A percentile compares a stretch with the other conserved stretches of the same genome.
phyloP scores from a whole-genome alignment of 2,329 filamentous ascomycete species.

The Coniochaeta pulveracea region DNA sequence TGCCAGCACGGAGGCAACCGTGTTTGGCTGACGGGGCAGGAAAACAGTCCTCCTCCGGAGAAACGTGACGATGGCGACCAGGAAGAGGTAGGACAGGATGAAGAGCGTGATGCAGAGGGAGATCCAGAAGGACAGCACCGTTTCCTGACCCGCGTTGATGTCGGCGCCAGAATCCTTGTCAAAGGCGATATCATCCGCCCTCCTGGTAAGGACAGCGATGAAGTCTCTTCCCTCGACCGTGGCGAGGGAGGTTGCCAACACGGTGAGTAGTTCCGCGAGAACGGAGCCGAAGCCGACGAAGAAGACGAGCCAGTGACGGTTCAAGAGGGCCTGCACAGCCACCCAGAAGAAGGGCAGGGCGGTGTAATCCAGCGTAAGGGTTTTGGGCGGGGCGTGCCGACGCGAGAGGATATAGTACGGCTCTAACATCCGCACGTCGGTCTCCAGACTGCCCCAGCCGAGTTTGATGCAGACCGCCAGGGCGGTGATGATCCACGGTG shows the following conservation, averaged over 20 bases:
- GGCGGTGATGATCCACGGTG: constrained; percentile 55
- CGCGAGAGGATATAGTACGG: constrained; percentile 61
- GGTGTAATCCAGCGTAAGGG: constrained; percentile 62
- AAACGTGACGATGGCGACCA: constrained; percentile 50
- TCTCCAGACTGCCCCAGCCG: constrained; percentile 57
- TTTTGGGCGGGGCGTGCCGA: constrained; percentile 53
- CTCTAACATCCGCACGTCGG: constrained; percentile 60
- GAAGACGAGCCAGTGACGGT: constrained; percentile 54
- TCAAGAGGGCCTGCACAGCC: constrained; percentile 48
- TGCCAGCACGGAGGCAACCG: constrained; percentile 63
- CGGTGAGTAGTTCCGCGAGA: constrained; percentile 61
- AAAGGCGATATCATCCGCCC: constrained; percentile 8
- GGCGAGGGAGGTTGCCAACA: constrained; percentile 55
- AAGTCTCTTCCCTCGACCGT: constrained; percentile 54
- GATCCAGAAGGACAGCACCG: constrained; percentile 51
- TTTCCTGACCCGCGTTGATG: constrained; percentile 46
- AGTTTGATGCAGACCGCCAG: constrained; percentile 57
- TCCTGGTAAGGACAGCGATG: constrained; percentile 19
- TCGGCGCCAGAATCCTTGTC: constrained; percentile 10
- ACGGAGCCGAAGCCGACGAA: constrained; percentile 60
- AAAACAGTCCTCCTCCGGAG: constrained; percentile 55
- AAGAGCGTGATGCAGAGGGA: constrained; percentile 49
- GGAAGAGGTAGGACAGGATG: constrained; percentile 55
- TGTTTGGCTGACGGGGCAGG: constrained; percentile 66
- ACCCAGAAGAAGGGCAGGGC: constrained; percentile 59